Percentiles rank a stretch among this genome's conserved stretches.
Evolutionary conservation across 2,329 filamentous ascomycete species (phyloP).

Genomic region (Hymenoscyphus albidus): DNA sequence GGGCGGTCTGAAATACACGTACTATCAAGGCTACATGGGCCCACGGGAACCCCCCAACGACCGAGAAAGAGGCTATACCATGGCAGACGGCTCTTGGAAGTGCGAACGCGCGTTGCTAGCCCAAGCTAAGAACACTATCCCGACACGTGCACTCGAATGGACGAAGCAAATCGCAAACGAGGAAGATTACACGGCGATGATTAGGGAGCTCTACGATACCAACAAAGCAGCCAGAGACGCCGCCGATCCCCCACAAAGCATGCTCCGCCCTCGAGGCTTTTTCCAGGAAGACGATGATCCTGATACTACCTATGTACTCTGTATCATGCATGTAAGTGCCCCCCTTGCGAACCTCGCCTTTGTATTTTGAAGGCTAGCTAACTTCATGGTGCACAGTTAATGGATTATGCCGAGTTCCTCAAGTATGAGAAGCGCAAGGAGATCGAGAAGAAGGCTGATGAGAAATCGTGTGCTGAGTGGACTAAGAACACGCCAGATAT

Average conservation of each 20-base stretch:
- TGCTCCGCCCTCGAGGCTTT: background rate
- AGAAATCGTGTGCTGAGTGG: no score
- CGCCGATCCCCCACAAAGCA: background rate
- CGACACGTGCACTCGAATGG: background rate
- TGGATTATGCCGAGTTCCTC: no score
- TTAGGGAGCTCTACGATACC: background rate
- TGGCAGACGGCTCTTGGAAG: background rate
- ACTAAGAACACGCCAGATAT: no score
- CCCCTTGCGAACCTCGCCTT: background rate
- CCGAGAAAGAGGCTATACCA: background rate
- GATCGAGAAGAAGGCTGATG: no score
- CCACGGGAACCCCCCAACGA: background rate
- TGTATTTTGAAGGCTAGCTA: background rate
- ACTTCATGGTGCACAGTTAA: no score
- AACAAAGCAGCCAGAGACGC: background rate
- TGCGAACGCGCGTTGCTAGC: background rate
- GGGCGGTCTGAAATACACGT: no score
- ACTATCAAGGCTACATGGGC: background rate
- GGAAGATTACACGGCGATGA: conserved; percentile 4
- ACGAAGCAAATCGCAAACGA: background rate
- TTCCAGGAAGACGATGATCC: background rate
- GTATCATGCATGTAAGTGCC: conserved; percentile 11
- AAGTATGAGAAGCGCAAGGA: no score
- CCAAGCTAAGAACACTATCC: background rate
- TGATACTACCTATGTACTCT: background rate